These are phyloP conservation scores for Chrysanthemum makinoi DNA, from an alignment of 129 eudicot species.

Conservation along the genomic window DNA sequence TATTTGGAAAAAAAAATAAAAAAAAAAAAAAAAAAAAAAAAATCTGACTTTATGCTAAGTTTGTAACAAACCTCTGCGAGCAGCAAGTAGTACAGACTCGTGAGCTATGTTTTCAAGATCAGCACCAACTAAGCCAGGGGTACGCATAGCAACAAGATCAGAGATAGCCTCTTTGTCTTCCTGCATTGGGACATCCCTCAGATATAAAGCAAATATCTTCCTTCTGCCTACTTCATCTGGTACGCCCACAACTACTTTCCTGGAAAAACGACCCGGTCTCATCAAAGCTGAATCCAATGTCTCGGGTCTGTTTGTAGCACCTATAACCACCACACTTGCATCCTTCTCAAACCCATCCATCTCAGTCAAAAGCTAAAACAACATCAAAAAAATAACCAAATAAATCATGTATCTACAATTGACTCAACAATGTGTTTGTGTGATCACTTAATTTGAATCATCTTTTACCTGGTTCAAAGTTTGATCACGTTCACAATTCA, in stretches of 20 bases:
- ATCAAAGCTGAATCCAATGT: slow-evolving; percentile 46
- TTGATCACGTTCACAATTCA: slow-evolving; percentile 62
- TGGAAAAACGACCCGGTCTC: slow-evolving; percentile 57
- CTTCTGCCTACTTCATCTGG: slow-evolving; percentile 50
- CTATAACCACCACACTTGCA: slow-evolving; percentile 51
- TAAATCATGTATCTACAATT: neutral
- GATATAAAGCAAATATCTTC: slow-evolving; percentile 41
- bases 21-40: neutral
- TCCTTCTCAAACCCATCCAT: slow-evolving; percentile 62
- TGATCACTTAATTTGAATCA: neutral
- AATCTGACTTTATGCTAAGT: neutral
- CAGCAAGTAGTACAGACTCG: slow-evolving; percentile 57
- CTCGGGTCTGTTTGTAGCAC: slow-evolving; percentile 55
- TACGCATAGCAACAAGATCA: slow-evolving; percentile 42
- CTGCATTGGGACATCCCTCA: slow-evolving; percentile 42
- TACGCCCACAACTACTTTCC: slow-evolving; percentile 51
- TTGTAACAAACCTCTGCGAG: slow-evolving; percentile 47
- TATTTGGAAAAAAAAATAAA: neutral
- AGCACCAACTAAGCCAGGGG: slow-evolving; percentile 53
- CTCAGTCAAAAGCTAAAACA: slow-evolving; percentile 50
- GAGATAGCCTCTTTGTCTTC: slow-evolving; percentile 45
- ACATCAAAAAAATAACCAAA: neutral
- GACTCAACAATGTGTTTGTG: neutral
- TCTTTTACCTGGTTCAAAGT: slow-evolving; percentile 50
- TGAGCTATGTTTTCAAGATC: slow-evolving; percentile 61